Evolutionary conservation across 2,329 filamentous ascomycete genomes (phyloP), one percentile per base, ranked within the genome.

Genomic region (Cyphellophora attinorum): DNA sequence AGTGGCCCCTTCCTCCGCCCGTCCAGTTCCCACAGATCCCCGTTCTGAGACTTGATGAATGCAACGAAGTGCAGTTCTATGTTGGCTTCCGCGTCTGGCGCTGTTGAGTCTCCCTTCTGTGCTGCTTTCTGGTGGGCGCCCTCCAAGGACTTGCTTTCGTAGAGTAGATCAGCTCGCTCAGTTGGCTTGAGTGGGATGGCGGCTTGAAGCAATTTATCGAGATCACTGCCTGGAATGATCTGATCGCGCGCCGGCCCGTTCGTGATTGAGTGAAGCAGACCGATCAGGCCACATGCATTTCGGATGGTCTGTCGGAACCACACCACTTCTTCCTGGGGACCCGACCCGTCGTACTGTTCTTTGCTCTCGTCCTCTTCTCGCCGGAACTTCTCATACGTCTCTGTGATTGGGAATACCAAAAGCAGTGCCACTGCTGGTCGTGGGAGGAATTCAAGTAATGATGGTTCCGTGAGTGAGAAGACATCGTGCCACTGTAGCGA

Each of bases 271-370:
- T 96, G 91, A 29, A 96, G 57, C 17, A 96, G 61, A 0, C 83
- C 91, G 65, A 95, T 94, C 29, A 94, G 64, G 0, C 89, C 89
- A 57, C 89, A 96, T 1, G 89, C 85, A 56, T 96, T 93, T 41
- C 82, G 74, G 50, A 96, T 95, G 0, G 88, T 96, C 64, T 96
- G 89, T 49, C 76, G 82, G 70, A 88, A 96, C 91, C 89, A 98
- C 5, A 93, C 53, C 0, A 95, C 84, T 4, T 84, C 79, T 53
- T 95, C 85, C 0, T 51, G 53, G 1, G 70, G 61, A 2, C 86
- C 86, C 12, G 66, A 68, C 28, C 80, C 81, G 0, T 57, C 55
- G 63, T 94, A 94, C 25, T 77, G 73, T 2, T 63, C 46, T 27
- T 65, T 64, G 14, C 69, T 56, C 33, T 65, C 64, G 61, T 95